These are phyloP conservation scores for Zygosaccharomyces pseudobailii DNA, from an alignment of 1,139 yeast species.

Conservation along the genomic window DNA sequence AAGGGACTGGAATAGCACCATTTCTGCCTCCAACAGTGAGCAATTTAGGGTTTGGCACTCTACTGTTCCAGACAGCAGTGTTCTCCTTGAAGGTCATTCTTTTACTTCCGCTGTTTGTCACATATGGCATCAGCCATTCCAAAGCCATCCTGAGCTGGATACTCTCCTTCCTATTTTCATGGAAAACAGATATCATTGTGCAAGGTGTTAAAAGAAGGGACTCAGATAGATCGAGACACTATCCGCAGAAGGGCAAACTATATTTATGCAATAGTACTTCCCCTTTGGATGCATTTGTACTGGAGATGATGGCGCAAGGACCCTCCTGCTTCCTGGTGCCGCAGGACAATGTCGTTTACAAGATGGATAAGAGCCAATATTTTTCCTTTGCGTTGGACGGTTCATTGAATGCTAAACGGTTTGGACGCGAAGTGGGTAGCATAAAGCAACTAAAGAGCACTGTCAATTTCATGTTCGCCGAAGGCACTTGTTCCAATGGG, in stretches of 20 bases:
- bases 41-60: constrained; percentile 15
- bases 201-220: constrained; percentile 52
- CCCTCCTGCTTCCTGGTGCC: constrained; percentile 45
- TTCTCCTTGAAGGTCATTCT: constrained; percentile 18
- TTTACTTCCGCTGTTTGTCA: constrained; percentile 14
- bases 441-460: constrained; percentile 30
- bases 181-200: constrained; percentile 37
- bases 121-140: constrained; percentile 14
- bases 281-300: constrained; percentile 49
- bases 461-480: constrained; percentile 50
- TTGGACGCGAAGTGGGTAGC: constrained; percentile 15
- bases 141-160: constrained; percentile 16
- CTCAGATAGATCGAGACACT: constrained; percentile 32
- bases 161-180: constrained; percentile 29
- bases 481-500: constrained; percentile 69
- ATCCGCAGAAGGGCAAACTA: constrained; percentile 43
- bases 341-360: constrained; percentile 38
- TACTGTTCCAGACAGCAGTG: constrained; percentile 17
- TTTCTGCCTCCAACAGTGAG: constrained; percentile 48
- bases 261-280: constrained; percentile 51
- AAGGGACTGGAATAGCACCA: constrained; percentile 79
- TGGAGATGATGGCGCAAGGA: constrained; percentile 35
- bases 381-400: constrained; percentile 35
- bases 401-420: constrained; percentile 17
- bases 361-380: constrained; percentile 38